These are phyloP conservation scores for Dictyostelium intermedium DNA, from an alignment of 78 protist genomes.

Conservation along the genomic window DNA sequence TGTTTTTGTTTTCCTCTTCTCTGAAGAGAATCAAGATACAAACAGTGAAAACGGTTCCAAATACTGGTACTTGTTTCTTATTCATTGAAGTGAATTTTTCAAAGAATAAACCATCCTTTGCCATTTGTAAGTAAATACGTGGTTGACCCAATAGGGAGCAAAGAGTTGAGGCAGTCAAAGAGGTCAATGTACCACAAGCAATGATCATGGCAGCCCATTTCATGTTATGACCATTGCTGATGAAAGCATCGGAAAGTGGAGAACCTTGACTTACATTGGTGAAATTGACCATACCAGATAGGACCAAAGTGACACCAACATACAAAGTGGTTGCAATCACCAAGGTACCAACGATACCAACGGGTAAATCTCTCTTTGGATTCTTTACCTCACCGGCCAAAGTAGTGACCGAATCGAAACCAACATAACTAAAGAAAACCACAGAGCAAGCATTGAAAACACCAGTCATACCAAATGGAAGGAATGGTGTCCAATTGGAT, in stretches of 20 bases:
- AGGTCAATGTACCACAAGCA: slow-evolving; percentile 64
- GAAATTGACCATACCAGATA: slow-evolving; percentile 72
- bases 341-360: slow-evolving; percentile 82
- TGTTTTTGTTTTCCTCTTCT: too few species aligned
- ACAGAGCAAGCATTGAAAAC: slow-evolving; percentile 68
- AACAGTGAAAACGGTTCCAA: slow-evolving; percentile 76
- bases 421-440: slow-evolving; percentile 83
- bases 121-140: slow-evolving; percentile 81
- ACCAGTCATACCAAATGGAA: slow-evolving; percentile 81
- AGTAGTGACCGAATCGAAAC: slow-evolving; percentile 86
- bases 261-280: neutral
- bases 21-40: neutral
- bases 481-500: slow-evolving; percentile 64
- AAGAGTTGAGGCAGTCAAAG: slow-evolving; percentile 80
- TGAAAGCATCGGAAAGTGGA: slow-evolving; percentile 36
- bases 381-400: slow-evolving; percentile 77
- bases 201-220: slow-evolving; percentile 64
- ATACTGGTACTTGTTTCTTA: slow-evolving; percentile 59
- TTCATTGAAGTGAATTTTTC: slow-evolving; percentile 33
- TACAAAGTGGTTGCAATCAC: slow-evolving; percentile 64
- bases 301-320: slow-evolving; percentile 67
- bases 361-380: slow-evolving; percentile 84
- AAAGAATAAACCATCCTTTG: slow-evolving; percentile 83
- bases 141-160: slow-evolving; percentile 84
- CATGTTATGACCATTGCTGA: neutral